phyloP scores from a whole-genome alignment of 768 basidiomycete genomes.

The Tulasnella sp. region DNA sequence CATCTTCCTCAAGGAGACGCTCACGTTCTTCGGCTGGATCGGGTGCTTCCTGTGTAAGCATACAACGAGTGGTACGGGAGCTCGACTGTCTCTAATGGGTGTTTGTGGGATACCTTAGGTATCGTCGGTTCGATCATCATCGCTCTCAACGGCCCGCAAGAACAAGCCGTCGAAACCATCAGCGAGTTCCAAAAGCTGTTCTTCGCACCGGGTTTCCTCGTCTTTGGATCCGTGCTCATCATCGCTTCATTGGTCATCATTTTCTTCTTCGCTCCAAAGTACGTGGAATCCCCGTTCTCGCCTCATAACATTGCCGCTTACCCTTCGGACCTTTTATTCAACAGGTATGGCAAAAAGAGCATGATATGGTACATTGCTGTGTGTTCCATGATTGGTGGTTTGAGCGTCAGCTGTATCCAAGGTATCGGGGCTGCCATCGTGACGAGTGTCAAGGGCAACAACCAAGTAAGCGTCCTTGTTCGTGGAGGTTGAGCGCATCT shows the following conservation, averaged over 20 bases:
- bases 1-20: slow-evolving; percentile 82
- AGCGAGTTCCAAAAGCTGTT: slow-evolving; percentile 65
- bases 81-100: neutral
- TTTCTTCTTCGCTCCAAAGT: slow-evolving; percentile 74
- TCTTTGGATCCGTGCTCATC: slow-evolving; percentile 34
- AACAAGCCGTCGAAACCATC: slow-evolving; percentile 59
- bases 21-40: slow-evolving; percentile 95
- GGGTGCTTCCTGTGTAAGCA: slow-evolving; percentile 65
- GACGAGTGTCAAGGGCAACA: slow-evolving; percentile 58
- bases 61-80: no score
- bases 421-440: slow-evolving; percentile 78
- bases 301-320: neutral
- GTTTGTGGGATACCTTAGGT: neutral
- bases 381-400: slow-evolving; percentile 94
- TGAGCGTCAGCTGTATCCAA: slow-evolving; percentile 88
- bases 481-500: neutral
- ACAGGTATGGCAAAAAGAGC: slow-evolving; percentile 73
- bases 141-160: slow-evolving; percentile 77
- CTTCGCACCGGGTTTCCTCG: slow-evolving; percentile 71
- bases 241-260: slow-evolving; percentile 54
- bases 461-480: slow-evolving; percentile 40
- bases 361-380: slow-evolving; percentile 95
- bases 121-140: slow-evolving; percentile 73
- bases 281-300: slow-evolving; percentile 19
- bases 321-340: slow-evolving; percentile 18